phyloP scores from a whole-genome alignment of 495 filamentous ascomycete species.

The Alectoria sarmentosa region DNA sequence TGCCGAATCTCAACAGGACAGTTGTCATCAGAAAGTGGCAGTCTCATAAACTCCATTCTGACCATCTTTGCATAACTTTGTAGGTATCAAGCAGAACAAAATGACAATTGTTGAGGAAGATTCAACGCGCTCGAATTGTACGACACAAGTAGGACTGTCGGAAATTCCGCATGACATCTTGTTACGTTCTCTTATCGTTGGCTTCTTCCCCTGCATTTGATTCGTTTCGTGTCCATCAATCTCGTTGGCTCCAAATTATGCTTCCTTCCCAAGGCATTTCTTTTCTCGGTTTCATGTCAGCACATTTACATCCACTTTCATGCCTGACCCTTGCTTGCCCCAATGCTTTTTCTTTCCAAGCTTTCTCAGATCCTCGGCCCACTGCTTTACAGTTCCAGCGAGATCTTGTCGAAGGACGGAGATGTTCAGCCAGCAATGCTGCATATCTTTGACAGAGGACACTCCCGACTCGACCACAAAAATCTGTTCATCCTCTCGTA shows the following conservation, averaged over 20 bases:
- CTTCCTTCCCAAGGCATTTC: neutral
- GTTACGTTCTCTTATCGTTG: no score
- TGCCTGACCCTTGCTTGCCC: conserved; percentile 29
- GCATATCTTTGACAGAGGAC: neutral
- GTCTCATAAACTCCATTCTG: no score
- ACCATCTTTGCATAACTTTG: no score
- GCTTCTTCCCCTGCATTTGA: neutral
- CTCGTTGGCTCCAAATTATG: neutral
- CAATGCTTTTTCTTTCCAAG: conserved; percentile 56
- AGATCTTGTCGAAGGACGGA: conserved; percentile 33
- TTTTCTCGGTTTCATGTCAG: neutral
- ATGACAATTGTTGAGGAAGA: no score
- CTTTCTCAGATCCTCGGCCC: conserved; percentile 43
- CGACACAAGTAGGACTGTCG: no score
- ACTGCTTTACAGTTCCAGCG: conserved; percentile 4
- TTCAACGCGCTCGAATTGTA: no score
- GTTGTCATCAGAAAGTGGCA: no score
- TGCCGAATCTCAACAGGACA: no score
- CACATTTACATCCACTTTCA: neutral
- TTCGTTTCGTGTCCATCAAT: neutral
- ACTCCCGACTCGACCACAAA: conserved; percentile 17
- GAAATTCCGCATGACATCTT: no score
- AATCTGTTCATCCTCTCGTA: conserved; percentile 24
- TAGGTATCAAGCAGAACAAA: no score
- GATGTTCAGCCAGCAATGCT: conserved; percentile 8